Base-by-base conservation (phyloP, 257 asterid species). In the Asclepias syriaca region DNA sequence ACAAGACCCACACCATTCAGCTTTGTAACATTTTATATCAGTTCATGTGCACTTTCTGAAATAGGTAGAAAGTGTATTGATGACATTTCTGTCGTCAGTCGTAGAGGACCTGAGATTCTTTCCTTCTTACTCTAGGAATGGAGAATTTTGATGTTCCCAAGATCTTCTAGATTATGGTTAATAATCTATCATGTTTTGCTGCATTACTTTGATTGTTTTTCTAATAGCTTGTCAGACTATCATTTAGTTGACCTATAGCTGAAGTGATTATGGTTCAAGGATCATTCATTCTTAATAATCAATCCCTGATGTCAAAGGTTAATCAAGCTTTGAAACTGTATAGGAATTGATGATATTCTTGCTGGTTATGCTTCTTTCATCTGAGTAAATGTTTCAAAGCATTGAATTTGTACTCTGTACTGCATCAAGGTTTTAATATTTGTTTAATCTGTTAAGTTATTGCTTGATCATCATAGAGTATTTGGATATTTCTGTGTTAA, bases 401-500 rank as follows among this genome's bases (percentile, higher is more conserved):
- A 24, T 40, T 15, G 37, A 51, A 56, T 60, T 12, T 18, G 39
- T 63, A 61, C 68, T 63, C 24, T 34, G 19, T 34, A 34, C 66
- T 29, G 71, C 59, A 67, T 56, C 22, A 69, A 54, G 73, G 2
- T 19, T 29, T 37, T 54, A 53, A 67, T 50, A 63, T 79, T 75
- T 51, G 60, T 50, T 55, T 76, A 72, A 53, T 50, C 72, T 56
- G 55, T 68, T 7, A 13, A 12, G 24, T 27, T 21, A 34, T 70
- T 29, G 40, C 27, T 72, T 66, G 65, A 34, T 66, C 65, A 76
- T 70, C 65, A 22, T 56, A 69, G 21, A 55, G 48, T 75, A 39
- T 70, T 79, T 73, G 54, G 48, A 66, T 58, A 49, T 65, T 46
- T 66, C 50, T 51, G 63, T 45, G 50, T 77, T 78, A 78, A 79